Percentiles rank a stretch among this genome's conserved stretches.
Conservation (phyloP, 306 rosid genomes). For the Rubus idaeus region DNA sequence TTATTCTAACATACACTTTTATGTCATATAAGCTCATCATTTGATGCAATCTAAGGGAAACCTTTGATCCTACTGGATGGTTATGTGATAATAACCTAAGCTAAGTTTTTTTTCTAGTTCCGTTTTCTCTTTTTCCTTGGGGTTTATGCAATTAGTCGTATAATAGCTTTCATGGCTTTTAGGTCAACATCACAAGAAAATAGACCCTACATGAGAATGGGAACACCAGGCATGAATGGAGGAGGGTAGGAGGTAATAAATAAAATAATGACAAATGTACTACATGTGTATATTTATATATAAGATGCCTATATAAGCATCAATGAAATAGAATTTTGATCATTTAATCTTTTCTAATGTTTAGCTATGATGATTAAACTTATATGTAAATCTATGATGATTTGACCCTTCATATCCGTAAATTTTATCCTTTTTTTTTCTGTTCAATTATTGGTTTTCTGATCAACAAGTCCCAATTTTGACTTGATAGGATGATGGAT, state of each 20-base stretch:
- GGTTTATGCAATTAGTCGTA: slow-evolving; percentile 16
- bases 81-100: background rate
- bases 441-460: background rate
- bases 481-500: background rate
- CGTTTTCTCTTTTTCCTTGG: background rate
- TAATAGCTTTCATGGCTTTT: slow-evolving; percentile 18
- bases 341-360: too few species aligned
- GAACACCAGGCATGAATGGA: slow-evolving; percentile 28
- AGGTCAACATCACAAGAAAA: slow-evolving; percentile 38
- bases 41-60: background rate
- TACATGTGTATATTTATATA: background rate
- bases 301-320: slow-evolving; percentile 26
- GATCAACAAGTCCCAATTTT: slow-evolving; percentile 1
- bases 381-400: background rate
- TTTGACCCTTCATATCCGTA: background rate
- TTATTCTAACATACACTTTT: background rate
- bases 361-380: too few species aligned
- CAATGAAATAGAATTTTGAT: background rate
- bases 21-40: background rate
- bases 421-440: background rate
- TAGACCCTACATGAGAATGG: slow-evolving; percentile 30
- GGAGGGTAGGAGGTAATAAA: slow-evolving; percentile 40
- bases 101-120: background rate
- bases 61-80: background rate
- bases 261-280: slow-evolving; percentile 34